Evolutionary conservation across 352 stramenopile genomes (phyloP).

Genomic region (Globisporangium recalcitrans): DNA sequence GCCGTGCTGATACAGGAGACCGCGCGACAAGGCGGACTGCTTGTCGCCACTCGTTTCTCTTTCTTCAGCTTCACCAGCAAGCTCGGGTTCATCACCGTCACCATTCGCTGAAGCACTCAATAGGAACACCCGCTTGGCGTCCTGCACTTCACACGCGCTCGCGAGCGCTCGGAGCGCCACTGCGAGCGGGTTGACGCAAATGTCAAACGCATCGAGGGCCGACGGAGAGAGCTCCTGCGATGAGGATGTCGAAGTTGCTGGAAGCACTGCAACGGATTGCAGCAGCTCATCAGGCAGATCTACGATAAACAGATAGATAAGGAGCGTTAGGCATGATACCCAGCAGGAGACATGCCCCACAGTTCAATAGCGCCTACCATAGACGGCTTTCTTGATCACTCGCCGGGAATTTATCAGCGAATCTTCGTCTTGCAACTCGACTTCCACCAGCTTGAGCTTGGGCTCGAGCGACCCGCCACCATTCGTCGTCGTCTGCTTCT

Average conservation of each 20-base stretch:
- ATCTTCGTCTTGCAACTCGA: slow-evolving; percentile 25
- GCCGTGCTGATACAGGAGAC: slow-evolving; percentile 32
- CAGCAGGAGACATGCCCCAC: background rate
- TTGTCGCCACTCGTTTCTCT: background rate
- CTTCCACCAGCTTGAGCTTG: slow-evolving; percentile 28
- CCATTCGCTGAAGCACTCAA: background rate
- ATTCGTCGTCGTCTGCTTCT: background rate
- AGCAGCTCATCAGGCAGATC: slow-evolving; percentile 9
- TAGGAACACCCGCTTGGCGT: slow-evolving; percentile 7
- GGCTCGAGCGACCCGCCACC: background rate
- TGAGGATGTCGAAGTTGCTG: background rate
- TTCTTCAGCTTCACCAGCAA: background rate
- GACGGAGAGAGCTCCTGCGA: background rate
- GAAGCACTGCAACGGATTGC: slow-evolving; percentile 14
- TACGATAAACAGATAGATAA: background rate
- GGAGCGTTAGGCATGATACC: background rate
- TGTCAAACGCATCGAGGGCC: slow-evolving; percentile 12
- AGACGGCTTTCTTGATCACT: slow-evolving; percentile 8
- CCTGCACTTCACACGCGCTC: background rate
- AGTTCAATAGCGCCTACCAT: background rate
- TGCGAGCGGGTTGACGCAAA: slow-evolving; percentile 13
- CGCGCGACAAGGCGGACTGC: slow-evolving; percentile 1
- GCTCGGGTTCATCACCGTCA: background rate
- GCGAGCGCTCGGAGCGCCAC: slow-evolving; percentile 10
- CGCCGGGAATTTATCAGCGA: slow-evolving; percentile 4